Conservation (phyloP, 805 yeast species). For the Millerozyma miso region DNA sequence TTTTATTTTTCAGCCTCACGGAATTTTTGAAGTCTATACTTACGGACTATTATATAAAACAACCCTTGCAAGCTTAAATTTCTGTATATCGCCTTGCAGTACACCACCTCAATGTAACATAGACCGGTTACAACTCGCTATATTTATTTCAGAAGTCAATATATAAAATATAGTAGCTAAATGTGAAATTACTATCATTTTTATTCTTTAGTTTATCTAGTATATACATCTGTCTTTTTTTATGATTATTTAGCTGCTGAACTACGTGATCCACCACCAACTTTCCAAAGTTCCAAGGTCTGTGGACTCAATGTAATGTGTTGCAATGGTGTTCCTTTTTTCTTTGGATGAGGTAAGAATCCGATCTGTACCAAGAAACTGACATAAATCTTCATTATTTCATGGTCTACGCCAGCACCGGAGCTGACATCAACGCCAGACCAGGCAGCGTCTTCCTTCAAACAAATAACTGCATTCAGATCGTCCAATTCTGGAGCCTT, state of each 20-base stretch:
- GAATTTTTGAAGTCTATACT: not conserved
- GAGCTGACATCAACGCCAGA: conserved; percentile 62
- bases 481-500: conserved; percentile 97
- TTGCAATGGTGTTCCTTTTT: conserved; percentile 48
- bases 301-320: conserved; percentile 49
- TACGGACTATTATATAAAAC: too few relatives aligned
- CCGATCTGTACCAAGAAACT: conserved; percentile 78
- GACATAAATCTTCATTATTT: conserved; percentile 70
- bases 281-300: conserved; percentile 49
- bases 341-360: conserved; percentile 64
- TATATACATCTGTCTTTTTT: not conserved
- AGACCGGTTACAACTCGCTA: too few relatives aligned
- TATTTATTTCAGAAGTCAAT: too few relatives aligned
- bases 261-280: conserved; percentile 76
- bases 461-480: conserved; percentile 66
- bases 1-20: not conserved
- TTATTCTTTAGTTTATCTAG: not conserved
- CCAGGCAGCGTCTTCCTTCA: conserved; percentile 57
- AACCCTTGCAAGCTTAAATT: too few relatives aligned
- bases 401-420: conserved; percentile 72
- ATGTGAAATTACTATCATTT: too few relatives aligned
- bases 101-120: too few relatives aligned
- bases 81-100: too few relatives aligned
- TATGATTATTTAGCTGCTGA: conserved; percentile 46
- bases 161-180: too few relatives aligned